These are phyloP conservation scores for Backusella liffmaniae DNA, from an alignment of 192 early-diverging fungal genomes.

Conservation along the genomic window DNA sequence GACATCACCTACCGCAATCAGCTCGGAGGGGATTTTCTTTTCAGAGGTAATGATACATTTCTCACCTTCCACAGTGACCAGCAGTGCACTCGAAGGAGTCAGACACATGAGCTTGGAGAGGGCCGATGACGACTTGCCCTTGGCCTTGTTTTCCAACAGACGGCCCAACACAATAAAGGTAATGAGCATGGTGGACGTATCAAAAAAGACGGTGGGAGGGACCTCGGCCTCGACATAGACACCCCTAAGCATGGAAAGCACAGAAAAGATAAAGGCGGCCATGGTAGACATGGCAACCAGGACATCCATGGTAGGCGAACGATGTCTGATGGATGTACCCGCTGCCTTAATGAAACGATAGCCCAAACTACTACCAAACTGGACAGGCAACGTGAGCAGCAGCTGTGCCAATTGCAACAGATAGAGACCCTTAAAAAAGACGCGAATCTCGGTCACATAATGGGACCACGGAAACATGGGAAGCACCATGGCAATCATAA, in stretches of 20 bases:
- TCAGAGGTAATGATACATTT: conserved; percentile 54
- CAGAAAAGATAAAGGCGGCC: conserved; percentile 81
- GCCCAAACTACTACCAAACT: conserved; percentile 77
- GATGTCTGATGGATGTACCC: conserved; percentile 77
- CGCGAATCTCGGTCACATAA: conserved; percentile 27
- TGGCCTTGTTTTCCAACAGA: conserved; percentile 93
- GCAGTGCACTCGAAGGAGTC: conserved; percentile 72
- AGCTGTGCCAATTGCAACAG: conserved; percentile 66
- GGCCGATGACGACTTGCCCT: conserved; percentile 88
- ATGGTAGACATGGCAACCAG: conserved; percentile 85
- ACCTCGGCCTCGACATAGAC: conserved; percentile 49
- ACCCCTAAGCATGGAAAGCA: conserved; percentile 69
- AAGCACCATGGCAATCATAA: conserved; percentile 75
- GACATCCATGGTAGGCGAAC: conserved; percentile 94
- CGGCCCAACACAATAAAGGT: conserved; percentile 91
- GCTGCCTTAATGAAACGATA: conserved; percentile 75
- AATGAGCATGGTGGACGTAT: conserved; percentile 90
- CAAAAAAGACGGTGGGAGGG: conserved; percentile 86
- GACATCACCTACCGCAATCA: conserved; percentile 83
- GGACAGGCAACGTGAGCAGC: conserved; percentile 85
- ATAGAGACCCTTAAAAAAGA: conserved; percentile 57
- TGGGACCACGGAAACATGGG: conserved; percentile 46
- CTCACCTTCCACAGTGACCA: conserved; percentile 33
- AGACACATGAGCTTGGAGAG: conserved; percentile 86
- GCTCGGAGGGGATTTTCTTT: conserved; percentile 76